phyloP scores from a whole-genome alignment of 768 basidiomycete species.

The Suillus ampliporus region DNA sequence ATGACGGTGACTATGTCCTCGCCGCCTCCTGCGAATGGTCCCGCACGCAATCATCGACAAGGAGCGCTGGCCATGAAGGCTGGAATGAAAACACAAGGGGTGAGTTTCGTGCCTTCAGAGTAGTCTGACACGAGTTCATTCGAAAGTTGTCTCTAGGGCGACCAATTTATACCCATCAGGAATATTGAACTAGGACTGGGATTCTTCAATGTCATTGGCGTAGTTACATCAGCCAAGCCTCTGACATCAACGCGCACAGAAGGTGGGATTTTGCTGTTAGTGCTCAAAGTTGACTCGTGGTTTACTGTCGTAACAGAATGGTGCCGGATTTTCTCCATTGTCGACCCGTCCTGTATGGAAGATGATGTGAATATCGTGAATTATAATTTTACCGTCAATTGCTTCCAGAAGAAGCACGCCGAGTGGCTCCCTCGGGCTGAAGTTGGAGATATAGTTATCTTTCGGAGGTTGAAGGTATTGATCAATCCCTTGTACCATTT shows the following conservation, averaged over 20 bases:
- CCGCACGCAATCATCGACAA: background rate
- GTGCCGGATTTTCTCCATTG: slow-evolving; percentile 48
- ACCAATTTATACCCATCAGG: slow-evolving; percentile 26
- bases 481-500: background rate
- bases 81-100: slow-evolving; percentile 4
- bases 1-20: background rate
- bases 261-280: slow-evolving; percentile 27
- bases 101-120: background rate
- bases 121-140: too few relatives aligned
- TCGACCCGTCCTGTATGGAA: slow-evolving; percentile 56
- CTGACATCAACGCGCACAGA: slow-evolving; percentile 26
- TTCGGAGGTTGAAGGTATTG: slow-evolving; percentile 56
- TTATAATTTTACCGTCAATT: slow-evolving; percentile 41
- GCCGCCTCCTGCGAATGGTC: background rate
- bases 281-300: background rate
- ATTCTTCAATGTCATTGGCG: slow-evolving; percentile 36
- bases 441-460: slow-evolving; percentile 56
- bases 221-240: slow-evolving; percentile 29
- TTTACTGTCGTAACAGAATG: slow-evolving; percentile 46
- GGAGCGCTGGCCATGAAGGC: slow-evolving; percentile 1
- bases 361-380: slow-evolving; percentile 30
- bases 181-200: slow-evolving; percentile 20
- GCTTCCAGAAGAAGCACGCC: slow-evolving; percentile 53
- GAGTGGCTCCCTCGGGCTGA: slow-evolving; percentile 58
- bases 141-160: slow-evolving; percentile 25